A percentile compares a stretch with the other conserved stretches of the same genome.
phyloP scores from a whole-genome alignment of 768 basidiomycete species.

The Pholiota microspora region DNA sequence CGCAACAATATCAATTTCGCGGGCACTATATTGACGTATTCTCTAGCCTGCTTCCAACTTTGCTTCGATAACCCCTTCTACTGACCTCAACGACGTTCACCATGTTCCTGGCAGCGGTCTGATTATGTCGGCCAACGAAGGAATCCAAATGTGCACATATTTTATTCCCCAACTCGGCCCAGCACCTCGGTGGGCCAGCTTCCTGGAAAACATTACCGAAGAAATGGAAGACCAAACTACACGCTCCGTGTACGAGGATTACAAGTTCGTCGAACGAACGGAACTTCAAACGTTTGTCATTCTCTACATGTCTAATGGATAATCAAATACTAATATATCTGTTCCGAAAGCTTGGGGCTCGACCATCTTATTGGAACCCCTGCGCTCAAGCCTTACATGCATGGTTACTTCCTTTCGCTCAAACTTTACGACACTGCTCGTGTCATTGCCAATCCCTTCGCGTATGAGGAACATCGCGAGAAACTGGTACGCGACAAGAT shows the following conservation, averaged over 20 bases:
- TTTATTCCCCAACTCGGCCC: conserved; percentile 96
- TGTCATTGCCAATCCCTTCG: conserved; percentile 94
- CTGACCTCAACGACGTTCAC: conserved; percentile 88
- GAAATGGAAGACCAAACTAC: conserved; percentile 91
- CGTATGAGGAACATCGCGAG: conserved; percentile 92
- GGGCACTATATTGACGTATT: conserved; percentile 9
- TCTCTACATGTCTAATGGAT: conserved; percentile 1
- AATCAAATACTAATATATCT: conserved; percentile 8
- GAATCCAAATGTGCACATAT: conserved; percentile 93
- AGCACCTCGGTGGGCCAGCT: conserved; percentile 94
- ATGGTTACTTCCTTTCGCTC: conserved; percentile 96
- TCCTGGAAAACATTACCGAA: conserved; percentile 98
- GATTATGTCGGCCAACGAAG: conserved; percentile 91
- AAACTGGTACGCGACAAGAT: conserved; percentile 84
- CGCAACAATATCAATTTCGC: conserved; percentile 24
- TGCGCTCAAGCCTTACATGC: conserved; percentile 98
- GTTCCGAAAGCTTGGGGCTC: conserved; percentile 72
- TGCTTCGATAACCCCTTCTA: conserved; percentile 86
- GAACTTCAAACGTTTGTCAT: conserved; percentile 79
- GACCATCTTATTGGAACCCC: conserved; percentile 94
- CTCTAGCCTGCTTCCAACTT: conserved; percentile 81
- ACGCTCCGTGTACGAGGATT: conserved; percentile 88
- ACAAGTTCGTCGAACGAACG: conserved; percentile 89
- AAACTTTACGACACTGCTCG: conserved; percentile 95
- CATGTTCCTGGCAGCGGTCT: conserved; percentile 88